These are phyloP conservation scores for Glycine latifolia DNA, from an alignment of 306 rosid genomes.

Conservation along the genomic window DNA sequence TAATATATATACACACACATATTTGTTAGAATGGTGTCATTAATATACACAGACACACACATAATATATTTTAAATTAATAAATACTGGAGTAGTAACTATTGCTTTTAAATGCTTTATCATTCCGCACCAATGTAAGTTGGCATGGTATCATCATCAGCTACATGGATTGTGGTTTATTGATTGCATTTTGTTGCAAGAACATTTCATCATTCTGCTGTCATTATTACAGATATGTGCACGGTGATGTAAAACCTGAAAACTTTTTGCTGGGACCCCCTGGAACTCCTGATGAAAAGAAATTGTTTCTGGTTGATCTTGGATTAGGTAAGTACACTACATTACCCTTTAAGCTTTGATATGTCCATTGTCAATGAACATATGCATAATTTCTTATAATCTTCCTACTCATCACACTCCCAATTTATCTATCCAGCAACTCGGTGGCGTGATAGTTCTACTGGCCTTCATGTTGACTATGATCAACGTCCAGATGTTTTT, in stretches of 20 bases:
- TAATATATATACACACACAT: no score
- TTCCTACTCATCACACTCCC: conserved; percentile 20
- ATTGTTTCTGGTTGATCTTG: conserved; percentile 90
- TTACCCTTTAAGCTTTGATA: conserved; percentile 17
- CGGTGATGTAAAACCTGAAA: conserved; percentile 96
- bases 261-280: conserved; percentile 86
- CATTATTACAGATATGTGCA: conserved; percentile 76
- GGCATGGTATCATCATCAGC: background rate
- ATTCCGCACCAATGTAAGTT: background rate
- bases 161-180: background rate
- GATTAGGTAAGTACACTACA: conserved; percentile 63
- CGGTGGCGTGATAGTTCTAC: conserved; percentile 80
- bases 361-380: conserved; percentile 16
- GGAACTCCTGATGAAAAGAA: conserved; percentile 85
- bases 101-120: background rate
- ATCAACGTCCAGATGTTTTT: conserved; percentile 96
- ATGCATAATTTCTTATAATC: conserved; percentile 28
- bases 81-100: background rate
- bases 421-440: conserved; percentile 62
- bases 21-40: background rate
- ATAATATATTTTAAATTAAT: background rate
- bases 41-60: no score
- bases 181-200: conserved; percentile 9
- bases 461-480: conserved; percentile 91
- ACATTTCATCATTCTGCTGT: conserved; percentile 26